Conservation (phyloP, 768 basidiomycete species). For the Calvatia gigantea region DNA sequence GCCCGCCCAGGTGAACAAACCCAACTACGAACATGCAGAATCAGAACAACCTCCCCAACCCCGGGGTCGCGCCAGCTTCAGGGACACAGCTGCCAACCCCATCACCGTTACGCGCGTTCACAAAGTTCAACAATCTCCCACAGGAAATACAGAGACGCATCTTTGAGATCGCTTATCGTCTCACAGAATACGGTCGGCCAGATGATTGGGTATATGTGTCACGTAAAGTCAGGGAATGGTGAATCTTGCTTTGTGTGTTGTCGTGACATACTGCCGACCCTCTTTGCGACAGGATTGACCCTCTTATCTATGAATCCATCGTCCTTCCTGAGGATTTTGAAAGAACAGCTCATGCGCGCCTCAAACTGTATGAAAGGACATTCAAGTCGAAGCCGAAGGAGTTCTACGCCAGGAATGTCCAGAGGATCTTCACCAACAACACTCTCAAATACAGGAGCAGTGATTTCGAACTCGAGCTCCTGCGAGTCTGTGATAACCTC, state of each 20-base stretch:
- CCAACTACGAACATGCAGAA: not conserved
- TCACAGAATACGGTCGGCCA: not conserved
- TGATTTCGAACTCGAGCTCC: constrained; percentile 3
- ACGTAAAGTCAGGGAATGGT: constrained; percentile 4
- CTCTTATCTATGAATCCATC: not conserved
- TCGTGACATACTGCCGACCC: not conserved
- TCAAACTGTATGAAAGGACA: not conserved
- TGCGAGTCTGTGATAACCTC: constrained; percentile 3
- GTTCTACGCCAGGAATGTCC: constrained; percentile 1
- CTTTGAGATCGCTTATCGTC: constrained; percentile 3
- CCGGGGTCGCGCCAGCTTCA: not conserved
- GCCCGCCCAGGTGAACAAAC: not conserved
- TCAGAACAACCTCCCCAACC: not conserved
- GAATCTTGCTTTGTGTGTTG: not conserved
- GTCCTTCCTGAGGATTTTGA: not conserved
- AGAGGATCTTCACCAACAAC: constrained; percentile 5
- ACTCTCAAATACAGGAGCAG: not conserved
- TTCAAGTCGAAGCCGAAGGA: not conserved
- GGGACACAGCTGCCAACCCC: not conserved
- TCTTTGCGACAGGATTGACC: not conserved
- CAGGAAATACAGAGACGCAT: not conserved
- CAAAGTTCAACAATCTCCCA: not conserved
- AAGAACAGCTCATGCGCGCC: not conserved
- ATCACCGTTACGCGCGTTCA: not conserved
- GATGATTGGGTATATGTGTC: not conserved